phyloP scores from a whole-genome alignment of 768 basidiomycete genomes.

The Mycena sanguinolenta region DNA sequence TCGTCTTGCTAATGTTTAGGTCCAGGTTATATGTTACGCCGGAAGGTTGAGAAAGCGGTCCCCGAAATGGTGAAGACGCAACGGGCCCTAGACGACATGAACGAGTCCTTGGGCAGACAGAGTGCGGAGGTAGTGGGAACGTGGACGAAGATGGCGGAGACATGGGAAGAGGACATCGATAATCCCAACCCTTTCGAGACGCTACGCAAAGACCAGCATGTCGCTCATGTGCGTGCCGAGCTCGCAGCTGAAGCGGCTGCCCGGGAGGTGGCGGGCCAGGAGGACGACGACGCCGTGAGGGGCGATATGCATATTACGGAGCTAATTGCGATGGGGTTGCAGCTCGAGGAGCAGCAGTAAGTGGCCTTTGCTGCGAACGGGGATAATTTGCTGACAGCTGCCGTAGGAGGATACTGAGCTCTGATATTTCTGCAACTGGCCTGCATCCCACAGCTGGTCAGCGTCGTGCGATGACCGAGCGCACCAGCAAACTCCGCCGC shows the following conservation, averaged over 20 bases:
- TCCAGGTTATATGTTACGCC: not conserved
- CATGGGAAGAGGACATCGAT: not conserved
- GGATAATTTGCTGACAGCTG: no score
- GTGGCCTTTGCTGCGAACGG: no score
- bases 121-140: not conserved
- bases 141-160: slow-evolving; percentile 10
- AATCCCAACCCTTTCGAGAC: not conserved
- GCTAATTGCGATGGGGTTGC: no score
- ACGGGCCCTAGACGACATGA: not conserved
- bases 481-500: slow-evolving; percentile 23
- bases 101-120: not conserved
- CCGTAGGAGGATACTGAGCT: not conserved
- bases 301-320: no score
- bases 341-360: no score
- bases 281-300: no score
- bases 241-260: slow-evolving; percentile 26
- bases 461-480: slow-evolving; percentile 32
- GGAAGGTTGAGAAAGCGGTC: not conserved
- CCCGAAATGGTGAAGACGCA: not conserved
- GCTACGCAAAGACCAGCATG: slow-evolving; percentile 2
- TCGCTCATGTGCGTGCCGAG: slow-evolving; percentile 33
- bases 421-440: not conserved
- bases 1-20: no score
- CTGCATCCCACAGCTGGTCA: slow-evolving; percentile 39
- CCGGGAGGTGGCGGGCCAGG: no score